Conservation (phyloP, 108 stramenopile species). For the Schizochytrium sp. region DNA sequence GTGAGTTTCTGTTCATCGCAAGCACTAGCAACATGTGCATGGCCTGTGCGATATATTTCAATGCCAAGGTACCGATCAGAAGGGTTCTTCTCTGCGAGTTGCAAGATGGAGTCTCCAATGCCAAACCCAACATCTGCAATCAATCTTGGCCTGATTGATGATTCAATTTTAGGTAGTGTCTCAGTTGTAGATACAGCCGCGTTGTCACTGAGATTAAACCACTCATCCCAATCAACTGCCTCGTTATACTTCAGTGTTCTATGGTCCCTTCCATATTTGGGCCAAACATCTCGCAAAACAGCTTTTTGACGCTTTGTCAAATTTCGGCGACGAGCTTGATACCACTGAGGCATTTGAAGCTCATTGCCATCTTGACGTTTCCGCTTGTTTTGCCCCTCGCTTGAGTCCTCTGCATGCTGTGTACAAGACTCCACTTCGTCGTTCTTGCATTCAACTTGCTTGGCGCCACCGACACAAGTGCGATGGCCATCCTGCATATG, state of each 20-base stretch:
- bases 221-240: slow-evolving; percentile 8
- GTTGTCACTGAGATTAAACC: background rate
- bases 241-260: slow-evolving; percentile 1
- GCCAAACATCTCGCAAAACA: background rate
- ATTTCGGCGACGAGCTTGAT: background rate
- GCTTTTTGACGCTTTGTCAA: slow-evolving; percentile 15
- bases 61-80: background rate
- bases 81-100: background rate
- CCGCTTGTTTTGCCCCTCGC: too few species aligned
- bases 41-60: slow-evolving; percentile 33
- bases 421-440: too few species aligned
- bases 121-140: slow-evolving; percentile 27
- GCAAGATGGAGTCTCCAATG: background rate
- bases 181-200: background rate
- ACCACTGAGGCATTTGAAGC: slow-evolving; percentile 32
- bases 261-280: background rate
- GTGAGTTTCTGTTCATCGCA: background rate
- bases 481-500: too few species aligned
- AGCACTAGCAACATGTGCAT: slow-evolving; percentile 10
- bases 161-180: too few species aligned
- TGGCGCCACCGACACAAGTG: too few species aligned
- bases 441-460: too few species aligned
- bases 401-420: too few species aligned
- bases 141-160: background rate
- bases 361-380: background rate